Evolutionary conservation across 768 basidiomycete species (phyloP).

Genomic region (Naematelia aurantialba): DNA sequence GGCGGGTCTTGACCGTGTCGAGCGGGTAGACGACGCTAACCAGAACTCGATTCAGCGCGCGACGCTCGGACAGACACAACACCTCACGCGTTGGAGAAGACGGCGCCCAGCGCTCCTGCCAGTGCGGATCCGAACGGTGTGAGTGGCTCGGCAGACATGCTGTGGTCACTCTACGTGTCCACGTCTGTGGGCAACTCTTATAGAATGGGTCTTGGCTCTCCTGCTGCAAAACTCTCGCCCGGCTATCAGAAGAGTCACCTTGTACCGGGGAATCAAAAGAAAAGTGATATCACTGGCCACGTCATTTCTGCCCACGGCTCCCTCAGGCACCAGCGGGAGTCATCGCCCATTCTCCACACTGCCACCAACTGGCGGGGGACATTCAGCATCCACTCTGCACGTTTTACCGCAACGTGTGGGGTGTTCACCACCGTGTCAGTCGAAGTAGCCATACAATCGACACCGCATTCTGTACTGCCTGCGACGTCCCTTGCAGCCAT

Average conservation of each 20-base stretch:
- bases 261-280: not conserved
- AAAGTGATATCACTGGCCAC: not conserved
- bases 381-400: no score
- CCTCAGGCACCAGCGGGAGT: not conserved
- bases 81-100: slow-evolving; percentile 86
- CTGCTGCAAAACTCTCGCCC: not conserved
- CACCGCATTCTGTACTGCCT: no score
- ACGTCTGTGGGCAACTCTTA: not conserved
- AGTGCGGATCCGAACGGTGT: slow-evolving; percentile 86
- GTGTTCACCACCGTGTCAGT: no score
- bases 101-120: slow-evolving; percentile 87
- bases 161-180: not conserved
- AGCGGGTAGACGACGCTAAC: slow-evolving; percentile 87
- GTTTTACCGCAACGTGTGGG: no score
- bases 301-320: not conserved
- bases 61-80: not conserved
- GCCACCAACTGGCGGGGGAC: no score
- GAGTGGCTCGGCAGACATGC: slow-evolving; percentile 47
- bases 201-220: not conserved
- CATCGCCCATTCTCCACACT: no score
- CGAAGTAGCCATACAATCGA: no score
- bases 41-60: not conserved
- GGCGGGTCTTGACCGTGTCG: slow-evolving; percentile 93
- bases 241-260: not conserved
- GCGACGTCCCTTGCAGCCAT: no score